Evolutionary conservation across 768 basidiomycete genomes (phyloP).

Genomic region (Russula lepida): DNA sequence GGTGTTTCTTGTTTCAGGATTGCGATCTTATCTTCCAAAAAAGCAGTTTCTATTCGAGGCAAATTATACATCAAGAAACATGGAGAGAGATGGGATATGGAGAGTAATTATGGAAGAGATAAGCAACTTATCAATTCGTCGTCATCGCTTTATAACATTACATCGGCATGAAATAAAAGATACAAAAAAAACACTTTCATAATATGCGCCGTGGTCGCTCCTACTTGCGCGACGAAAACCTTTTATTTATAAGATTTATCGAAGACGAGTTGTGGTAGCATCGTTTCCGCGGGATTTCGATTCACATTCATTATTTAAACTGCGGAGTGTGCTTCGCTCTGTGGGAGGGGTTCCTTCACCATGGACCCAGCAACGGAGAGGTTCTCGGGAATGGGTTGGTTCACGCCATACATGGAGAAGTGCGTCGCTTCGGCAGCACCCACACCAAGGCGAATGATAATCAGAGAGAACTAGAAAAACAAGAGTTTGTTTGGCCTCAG

Average conservation of each 20-base stretch:
- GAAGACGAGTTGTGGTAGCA: neutral
- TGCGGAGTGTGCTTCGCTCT: neutral
- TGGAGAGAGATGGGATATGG: neutral
- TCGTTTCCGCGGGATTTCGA: neutral
- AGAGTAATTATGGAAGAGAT: neutral
- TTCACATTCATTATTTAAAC: neutral
- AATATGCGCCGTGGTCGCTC: neutral
- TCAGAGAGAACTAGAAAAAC: slow-evolving; percentile 7
- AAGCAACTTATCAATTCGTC: neutral
- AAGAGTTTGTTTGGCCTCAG: neutral
- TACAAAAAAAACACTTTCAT: neutral
- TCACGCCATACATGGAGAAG: slow-evolving; percentile 16
- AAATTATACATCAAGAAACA: neutral
- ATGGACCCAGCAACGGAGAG: slow-evolving; percentile 7
- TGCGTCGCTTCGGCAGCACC: slow-evolving; percentile 2
- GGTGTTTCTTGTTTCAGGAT: neutral
- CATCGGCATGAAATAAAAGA: neutral
- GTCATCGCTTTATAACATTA: slow-evolving; percentile 2
- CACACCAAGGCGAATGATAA: slow-evolving; percentile 5
- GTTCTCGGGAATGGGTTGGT: slow-evolving; percentile 1
- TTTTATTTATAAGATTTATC: neutral
- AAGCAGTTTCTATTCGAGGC: neutral
- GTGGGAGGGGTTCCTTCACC: slow-evolving; percentile 7
- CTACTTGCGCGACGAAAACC: neutral
- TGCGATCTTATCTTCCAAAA: neutral